Conservation (phyloP, 306 rosid genomes). For the Glycine latifolia region DNA sequence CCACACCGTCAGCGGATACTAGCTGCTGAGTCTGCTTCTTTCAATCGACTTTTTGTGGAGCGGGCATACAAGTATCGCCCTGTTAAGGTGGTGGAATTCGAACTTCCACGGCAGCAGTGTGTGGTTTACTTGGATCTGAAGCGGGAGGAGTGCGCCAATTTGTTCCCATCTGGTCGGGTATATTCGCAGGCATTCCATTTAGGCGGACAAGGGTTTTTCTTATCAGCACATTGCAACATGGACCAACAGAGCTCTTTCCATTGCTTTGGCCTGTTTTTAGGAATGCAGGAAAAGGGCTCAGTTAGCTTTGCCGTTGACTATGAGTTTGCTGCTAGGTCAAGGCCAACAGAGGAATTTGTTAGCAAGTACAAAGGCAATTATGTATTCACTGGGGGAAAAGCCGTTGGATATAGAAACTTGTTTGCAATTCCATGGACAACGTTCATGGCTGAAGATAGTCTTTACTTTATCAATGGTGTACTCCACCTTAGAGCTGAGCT, state of each 20-base stretch:
- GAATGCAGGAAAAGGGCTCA: slow-evolving; percentile 98
- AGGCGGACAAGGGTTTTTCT: slow-evolving; percentile 96
- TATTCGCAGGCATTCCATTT: slow-evolving; percentile 96
- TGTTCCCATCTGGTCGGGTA: slow-evolving; percentile 88
- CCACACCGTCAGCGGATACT: slow-evolving; percentile 84
- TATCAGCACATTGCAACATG: slow-evolving; percentile 98
- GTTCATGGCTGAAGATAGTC: slow-evolving; percentile 91
- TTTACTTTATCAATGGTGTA: slow-evolving; percentile 81
- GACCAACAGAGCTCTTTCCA: slow-evolving; percentile 97
- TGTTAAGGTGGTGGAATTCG: slow-evolving; percentile 91
- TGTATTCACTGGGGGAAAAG: slow-evolving; percentile 91
- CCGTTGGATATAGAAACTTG: slow-evolving; percentile 86
- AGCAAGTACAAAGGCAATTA: slow-evolving; percentile 97
- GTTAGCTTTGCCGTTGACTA: slow-evolving; percentile 91
- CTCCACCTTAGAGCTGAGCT: slow-evolving; percentile 98
- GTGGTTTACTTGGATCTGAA: slow-evolving; percentile 92
- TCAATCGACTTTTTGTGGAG: slow-evolving; percentile 75
- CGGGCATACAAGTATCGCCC: slow-evolving; percentile 95
- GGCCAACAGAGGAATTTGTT: slow-evolving; percentile 79
- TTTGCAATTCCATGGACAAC: slow-evolving; percentile 86
- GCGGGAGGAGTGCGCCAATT: slow-evolving; percentile 83
- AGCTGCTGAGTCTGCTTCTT: slow-evolving; percentile 68
- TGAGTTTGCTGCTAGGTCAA: slow-evolving; percentile 88
- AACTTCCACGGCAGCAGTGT: slow-evolving; percentile 93
- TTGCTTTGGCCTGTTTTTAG: slow-evolving; percentile 90